Evolutionary conservation across 1,284 basidiomycete species (phyloP), one percentile per base, ranked within the genome.

Genomic region (Pulchroboletus neoregius): DNA sequence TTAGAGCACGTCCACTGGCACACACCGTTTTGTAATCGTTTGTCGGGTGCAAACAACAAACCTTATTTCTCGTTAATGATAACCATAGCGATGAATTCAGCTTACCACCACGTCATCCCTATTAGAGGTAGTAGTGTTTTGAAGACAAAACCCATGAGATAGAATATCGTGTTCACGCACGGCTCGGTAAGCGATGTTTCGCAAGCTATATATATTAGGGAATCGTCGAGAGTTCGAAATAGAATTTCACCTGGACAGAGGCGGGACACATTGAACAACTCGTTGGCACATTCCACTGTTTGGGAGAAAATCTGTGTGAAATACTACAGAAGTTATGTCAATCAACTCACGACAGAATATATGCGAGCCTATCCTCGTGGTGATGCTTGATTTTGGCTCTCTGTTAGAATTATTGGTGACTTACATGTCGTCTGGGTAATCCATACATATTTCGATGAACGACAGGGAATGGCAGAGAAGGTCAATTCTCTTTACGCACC

Each of bases 21-120:
- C 75, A 67, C 62, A 79, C 83, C 43, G 88, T 91, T 70, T 90
- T 91, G 66, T 91, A 91, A 64, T 91, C 87, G 60, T 91, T 91
- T 2, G 87, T 82, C 0, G 88, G 87, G 58, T 84, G 82, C 18
- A 89, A 63, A 5, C 87, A 85, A 68, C 82, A 84, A 32, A 89
- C 76, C 87, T 91, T 53, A 7, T 13, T 18, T 33, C 43, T 36
- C 31, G 46, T 57, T 40, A 57, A 43, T 38, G 36, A 39, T 20
- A 10, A 16, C 30, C 32, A 43, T 9, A 22, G 11, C 2, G 36
- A 18, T 24, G 24, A 34, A 51, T 48, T 28, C 43, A 22, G 28
- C 12, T 60, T 67, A 88, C 87, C 52, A 91, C 87, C 23, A 91
- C 84, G 54, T 92, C 89, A 59, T 92, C 88, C 12, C 89, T 91